A percentile compares a stretch with the other conserved stretches of the same genome.
Evolutionary conservation across 768 basidiomycete species (phyloP).

Genomic region (Boletus rex-veris): DNA sequence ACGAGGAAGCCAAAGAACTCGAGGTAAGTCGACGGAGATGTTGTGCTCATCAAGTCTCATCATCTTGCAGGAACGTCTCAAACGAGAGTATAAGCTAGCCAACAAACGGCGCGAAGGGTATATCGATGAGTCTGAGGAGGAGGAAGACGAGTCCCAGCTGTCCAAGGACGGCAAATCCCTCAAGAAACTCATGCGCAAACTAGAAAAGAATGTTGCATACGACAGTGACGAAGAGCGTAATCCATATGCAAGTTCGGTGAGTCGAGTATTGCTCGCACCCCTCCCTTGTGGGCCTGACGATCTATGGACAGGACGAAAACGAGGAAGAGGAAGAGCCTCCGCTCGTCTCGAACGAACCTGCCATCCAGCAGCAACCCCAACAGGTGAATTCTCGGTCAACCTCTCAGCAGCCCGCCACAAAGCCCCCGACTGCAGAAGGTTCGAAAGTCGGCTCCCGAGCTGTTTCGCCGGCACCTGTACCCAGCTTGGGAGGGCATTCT

Average conservation of each 20-base stretch:
- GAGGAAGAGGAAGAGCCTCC: conserved; percentile 69
- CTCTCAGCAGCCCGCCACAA: conserved; percentile 36
- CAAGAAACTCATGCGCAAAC: conserved; percentile 81
- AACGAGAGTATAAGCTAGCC: conserved; percentile 75
- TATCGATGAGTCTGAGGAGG: conserved; percentile 73
- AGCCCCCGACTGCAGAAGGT: conserved; percentile 30
- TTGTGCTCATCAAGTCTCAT: neutral
- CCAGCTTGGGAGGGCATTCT: conserved; percentile 70
- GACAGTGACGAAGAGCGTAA: conserved; percentile 79
- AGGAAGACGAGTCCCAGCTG: conserved; percentile 55
- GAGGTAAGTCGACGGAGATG: conserved; percentile 48
- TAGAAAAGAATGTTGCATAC: conserved; percentile 79
- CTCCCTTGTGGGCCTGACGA: neutral
- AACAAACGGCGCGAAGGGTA: conserved; percentile 70
- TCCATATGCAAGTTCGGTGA: conserved; percentile 75
- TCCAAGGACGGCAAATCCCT: conserved; percentile 75
- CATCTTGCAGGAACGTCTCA: conserved; percentile 65
- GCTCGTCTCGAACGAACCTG: conserved; percentile 40
- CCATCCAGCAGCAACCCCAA: conserved; percentile 40
- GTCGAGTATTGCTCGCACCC: conserved; percentile 23
- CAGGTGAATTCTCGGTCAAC: conserved; percentile 44
- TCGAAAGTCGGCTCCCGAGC: conserved; percentile 46
- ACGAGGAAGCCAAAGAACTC: conserved; percentile 80
- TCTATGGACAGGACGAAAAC: conserved; percentile 53
- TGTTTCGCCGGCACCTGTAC: conserved; percentile 47